These are phyloP conservation scores for Diplotaxis tenuifolia DNA, from an alignment of 345 rosid species.

Conservation along the genomic window DNA sequence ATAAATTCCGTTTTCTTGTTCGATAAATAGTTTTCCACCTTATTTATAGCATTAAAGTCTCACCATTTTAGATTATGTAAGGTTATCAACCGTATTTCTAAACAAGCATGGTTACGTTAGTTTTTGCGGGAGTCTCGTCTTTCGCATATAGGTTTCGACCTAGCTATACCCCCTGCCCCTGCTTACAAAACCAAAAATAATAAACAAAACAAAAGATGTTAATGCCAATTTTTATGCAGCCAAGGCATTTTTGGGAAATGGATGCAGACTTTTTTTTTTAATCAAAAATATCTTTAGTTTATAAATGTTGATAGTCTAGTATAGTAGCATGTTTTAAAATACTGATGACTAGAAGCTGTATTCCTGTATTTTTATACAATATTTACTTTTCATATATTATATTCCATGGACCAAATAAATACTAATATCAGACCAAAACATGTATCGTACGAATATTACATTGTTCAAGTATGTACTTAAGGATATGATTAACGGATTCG, in stretches of 20 bases:
- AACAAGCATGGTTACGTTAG: not conserved
- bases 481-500: not conserved
- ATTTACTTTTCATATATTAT: not conserved
- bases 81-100: not conserved
- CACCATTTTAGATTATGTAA: not conserved
- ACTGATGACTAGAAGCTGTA: not conserved
- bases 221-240: slow-evolving; percentile 12
- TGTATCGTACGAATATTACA: not conserved
- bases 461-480: not conserved
- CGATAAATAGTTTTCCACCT: not conserved
- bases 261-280: not conserved
- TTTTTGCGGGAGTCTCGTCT: slow-evolving; percentile 2
- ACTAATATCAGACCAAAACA: not conserved
- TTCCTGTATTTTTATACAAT: not conserved
- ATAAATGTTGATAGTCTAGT: slow-evolving; percentile 8
- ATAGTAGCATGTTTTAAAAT: not conserved
- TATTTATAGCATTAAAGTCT: not conserved
- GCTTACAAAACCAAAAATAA: slow-evolving; percentile 20
- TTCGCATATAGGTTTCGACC: slow-evolving; percentile 5
- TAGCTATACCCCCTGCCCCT: slow-evolving; percentile 14
- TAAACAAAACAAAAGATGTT: slow-evolving; percentile 4
- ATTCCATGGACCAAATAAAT: not conserved
- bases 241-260: slow-evolving; percentile 29
- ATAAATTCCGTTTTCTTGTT: not conserved
- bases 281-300: not conserved